Evolutionary conservation across 495 filamentous ascomycete species (phyloP).

Genomic region (Ascobolus immersus): DNA sequence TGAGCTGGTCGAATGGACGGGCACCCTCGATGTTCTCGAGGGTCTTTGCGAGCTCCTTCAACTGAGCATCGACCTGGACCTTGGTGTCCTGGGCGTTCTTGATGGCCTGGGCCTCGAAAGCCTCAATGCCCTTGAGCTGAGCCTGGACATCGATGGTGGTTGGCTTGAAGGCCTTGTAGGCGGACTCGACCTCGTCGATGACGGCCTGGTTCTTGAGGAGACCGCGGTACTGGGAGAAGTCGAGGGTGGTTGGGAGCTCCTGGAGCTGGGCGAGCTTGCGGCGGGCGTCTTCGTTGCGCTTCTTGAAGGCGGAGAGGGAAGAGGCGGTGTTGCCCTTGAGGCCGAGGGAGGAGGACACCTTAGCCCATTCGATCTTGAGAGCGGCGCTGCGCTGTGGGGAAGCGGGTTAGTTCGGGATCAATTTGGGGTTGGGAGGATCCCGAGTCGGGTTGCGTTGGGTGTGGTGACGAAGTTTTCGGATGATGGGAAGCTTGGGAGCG

Average conservation of each 20-base stretch:
- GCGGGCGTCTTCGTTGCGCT: conserved; percentile 96
- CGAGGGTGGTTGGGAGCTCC: conserved; percentile 55
- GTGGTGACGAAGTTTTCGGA: no score
- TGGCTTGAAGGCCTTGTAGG: conserved; percentile 72
- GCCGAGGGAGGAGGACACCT: conserved; percentile 71
- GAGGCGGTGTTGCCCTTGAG: conserved; percentile 81
- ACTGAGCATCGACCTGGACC: conserved; percentile 73
- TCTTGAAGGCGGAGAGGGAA: conserved; percentile 87
- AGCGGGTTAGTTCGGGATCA: no score
- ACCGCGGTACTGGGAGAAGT: conserved; percentile 80
- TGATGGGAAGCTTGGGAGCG: no score
- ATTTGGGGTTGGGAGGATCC: no score
- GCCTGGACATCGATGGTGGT: conserved; percentile 65
- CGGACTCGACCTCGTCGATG: conserved; percentile 87
- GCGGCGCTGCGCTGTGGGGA: conserved; percentile 70
- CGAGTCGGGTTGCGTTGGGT: no score
- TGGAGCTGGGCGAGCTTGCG: conserved; percentile 60
- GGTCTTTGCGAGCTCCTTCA: conserved; percentile 75
- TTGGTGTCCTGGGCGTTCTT: conserved; percentile 93
- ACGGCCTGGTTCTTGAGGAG: conserved; percentile 82
- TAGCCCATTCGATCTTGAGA: conserved; percentile 96
- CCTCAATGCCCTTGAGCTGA: conserved; percentile 92
- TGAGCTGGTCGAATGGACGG: conserved; percentile 87
- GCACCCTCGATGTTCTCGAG: conserved; percentile 92
- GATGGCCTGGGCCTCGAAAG: conserved; percentile 87